Percentiles rank a stretch among this genome's conserved stretches.
These are phyloP conservation scores for Diospyros lotus DNA, from an alignment of 148 eudicot genomes.

Conservation along the genomic window DNA sequence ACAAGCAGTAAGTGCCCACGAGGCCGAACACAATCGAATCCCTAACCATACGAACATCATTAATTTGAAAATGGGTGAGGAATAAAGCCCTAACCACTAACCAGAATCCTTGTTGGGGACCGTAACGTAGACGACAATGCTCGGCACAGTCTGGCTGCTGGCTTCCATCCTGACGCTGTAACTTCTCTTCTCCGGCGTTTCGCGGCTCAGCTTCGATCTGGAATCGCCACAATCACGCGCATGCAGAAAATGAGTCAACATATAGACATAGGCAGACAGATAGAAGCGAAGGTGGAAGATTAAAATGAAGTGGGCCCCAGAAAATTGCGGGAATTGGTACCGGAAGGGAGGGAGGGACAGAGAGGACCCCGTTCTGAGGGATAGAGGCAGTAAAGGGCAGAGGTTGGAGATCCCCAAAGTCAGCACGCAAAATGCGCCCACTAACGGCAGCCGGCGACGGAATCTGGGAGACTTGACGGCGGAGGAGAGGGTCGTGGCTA, in stretches of 20 bases:
- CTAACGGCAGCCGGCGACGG: conserved; percentile 62
- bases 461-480: conserved; percentile 35
- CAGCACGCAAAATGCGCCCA: conserved; percentile 84
- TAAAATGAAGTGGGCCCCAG: too few species aligned
- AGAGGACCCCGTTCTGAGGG: conserved; percentile 37
- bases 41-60: too few species aligned
- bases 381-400: conserved; percentile 39
- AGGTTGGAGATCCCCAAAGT: conserved; percentile 63
- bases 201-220: conserved; percentile 38
- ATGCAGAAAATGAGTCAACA: not conserved
- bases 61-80: too few species aligned
- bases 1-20: too few species aligned
- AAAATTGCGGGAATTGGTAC: conserved; percentile 17
- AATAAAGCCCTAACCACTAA: conserved; percentile 5
- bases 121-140: conserved; percentile 91
- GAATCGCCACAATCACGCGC: not conserved
- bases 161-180: conserved; percentile 48
- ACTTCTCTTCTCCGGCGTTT: conserved; percentile 34
- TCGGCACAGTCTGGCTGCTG: conserved; percentile 57
- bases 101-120: conserved; percentile 97
- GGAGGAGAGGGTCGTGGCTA: conserved; percentile 24
- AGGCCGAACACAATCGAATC: too few species aligned
- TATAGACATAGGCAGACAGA: not conserved
- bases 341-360: conserved; percentile 41
- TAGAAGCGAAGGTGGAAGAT: conserved; percentile 1